A percentile compares a stretch with the other conserved stretches of the same genome.
Evolutionary conservation across 2,329 filamentous ascomycete genomes (phyloP).

Genomic region (Phaeosphaeria sp.): DNA sequence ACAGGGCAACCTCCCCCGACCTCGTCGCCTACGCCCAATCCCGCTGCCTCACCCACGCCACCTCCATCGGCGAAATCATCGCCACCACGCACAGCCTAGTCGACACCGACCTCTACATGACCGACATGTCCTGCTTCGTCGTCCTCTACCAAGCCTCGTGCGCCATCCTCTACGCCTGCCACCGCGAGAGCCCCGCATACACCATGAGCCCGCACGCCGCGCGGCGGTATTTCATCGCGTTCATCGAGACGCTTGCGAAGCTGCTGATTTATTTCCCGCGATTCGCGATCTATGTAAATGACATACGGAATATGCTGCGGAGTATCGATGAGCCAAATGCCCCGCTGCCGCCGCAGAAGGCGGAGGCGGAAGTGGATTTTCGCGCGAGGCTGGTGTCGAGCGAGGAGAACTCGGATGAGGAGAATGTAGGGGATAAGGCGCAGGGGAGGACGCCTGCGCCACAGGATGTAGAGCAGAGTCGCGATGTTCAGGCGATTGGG

Average conservation of each 20-base stretch:
- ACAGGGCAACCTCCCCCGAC: constrained; percentile 4
- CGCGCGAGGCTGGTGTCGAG: constrained; percentile 4
- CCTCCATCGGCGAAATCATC: constrained; percentile 14
- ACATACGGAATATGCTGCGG: constrained; percentile 17
- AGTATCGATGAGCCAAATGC: constrained; percentile 13
- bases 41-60: constrained; percentile 12
- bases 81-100: constrained; percentile 6
- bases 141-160: constrained; percentile 18
- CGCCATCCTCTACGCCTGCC: constrained; percentile 19
- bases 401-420: constrained; percentile 7
- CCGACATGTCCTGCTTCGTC: constrained; percentile 10
- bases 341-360: constrained; percentile 10
- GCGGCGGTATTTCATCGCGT: constrained; percentile 10
- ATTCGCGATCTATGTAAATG: constrained; percentile 11
- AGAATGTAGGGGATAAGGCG: neutral
- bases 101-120: constrained; percentile 2
- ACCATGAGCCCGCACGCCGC: constrained; percentile 12
- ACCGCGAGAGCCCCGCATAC: constrained; percentile 16
- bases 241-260: constrained; percentile 8
- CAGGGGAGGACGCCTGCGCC: no score
- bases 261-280: constrained; percentile 6
- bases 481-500: neutral
- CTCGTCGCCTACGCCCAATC: constrained; percentile 15
- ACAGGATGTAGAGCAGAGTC: no score
- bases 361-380: constrained; percentile 11